These are phyloP conservation scores for Colletotrichum acutatum DNA, from an alignment of 2,329 filamentous ascomycete genomes.

Conservation along the genomic window DNA sequence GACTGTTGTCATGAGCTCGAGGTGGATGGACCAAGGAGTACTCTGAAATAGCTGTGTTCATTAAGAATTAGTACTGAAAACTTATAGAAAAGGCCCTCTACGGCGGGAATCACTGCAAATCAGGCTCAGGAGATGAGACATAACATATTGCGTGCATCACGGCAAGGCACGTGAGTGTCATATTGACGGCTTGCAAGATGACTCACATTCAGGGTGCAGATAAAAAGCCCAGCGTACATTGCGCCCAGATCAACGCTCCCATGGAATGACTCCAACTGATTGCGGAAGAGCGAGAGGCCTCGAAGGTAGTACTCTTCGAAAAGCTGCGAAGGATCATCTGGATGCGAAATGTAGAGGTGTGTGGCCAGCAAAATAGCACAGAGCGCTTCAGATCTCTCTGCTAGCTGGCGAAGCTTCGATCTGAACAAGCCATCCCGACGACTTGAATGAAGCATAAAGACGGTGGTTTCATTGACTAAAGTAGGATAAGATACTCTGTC, in stretches of 20 bases:
- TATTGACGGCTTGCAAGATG: too few species aligned
- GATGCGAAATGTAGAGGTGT: constrained; percentile 4
- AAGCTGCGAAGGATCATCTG: background rate
- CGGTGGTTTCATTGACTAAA: background rate
- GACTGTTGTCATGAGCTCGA: background rate
- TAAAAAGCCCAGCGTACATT: background rate
- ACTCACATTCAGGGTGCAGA: background rate
- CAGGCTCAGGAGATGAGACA: too few species aligned
- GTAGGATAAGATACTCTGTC: background rate
- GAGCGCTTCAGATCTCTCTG: background rate
- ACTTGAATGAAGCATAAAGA: background rate
- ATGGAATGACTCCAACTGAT: constrained; percentile 1
- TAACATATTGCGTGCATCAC: too few species aligned
- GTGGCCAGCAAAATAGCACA: constrained; percentile 6
- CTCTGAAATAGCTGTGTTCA: background rate
- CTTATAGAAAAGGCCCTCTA: too few species aligned
- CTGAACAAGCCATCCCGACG: background rate
- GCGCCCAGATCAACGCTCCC: background rate
- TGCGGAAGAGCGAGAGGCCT: constrained; percentile 8
- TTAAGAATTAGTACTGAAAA: background rate
- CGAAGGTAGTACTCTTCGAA: constrained; percentile 14
- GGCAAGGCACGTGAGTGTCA: too few species aligned
- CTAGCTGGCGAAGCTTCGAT: background rate
- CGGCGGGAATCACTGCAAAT: too few species aligned
- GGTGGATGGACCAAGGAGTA: background rate